A percentile compares a stretch with the other conserved stretches of the same genome.
These are phyloP conservation scores for Rostrohypoxylon terebratum DNA, from an alignment of 495 filamentous ascomycete species.

Conservation along the genomic window DNA sequence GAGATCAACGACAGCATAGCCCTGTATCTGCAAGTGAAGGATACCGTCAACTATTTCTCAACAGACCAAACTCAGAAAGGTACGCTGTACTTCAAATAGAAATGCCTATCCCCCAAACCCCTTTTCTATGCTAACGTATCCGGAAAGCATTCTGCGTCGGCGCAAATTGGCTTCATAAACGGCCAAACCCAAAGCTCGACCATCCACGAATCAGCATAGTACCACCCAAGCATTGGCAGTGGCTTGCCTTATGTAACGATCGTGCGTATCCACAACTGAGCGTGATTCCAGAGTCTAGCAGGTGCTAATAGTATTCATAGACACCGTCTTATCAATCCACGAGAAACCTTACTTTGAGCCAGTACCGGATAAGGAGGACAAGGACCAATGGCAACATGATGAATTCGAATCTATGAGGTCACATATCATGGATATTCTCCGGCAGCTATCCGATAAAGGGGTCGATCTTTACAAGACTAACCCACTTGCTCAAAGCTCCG, in stretches of 20 bases:
- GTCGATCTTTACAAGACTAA: constrained; percentile 53
- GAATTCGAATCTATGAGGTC: constrained; percentile 69
- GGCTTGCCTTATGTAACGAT: constrained; percentile 85
- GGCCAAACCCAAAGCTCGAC: constrained; percentile 47
- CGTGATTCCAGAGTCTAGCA: not conserved
- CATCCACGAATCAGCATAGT: constrained; percentile 47
- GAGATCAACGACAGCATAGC: constrained; percentile 44
- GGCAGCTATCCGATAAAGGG: constrained; percentile 69
- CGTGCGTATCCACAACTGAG: constrained; percentile 59
- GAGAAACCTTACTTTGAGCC: constrained; percentile 71
- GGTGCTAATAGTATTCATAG: constrained; percentile 50
- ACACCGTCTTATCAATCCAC: constrained; percentile 82
- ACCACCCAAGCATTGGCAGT: constrained; percentile 70
- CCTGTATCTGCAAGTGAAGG: constrained; percentile 49
- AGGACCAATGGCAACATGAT: constrained; percentile 47
- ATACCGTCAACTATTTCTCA: constrained; percentile 56
- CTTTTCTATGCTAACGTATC: constrained; percentile 24
- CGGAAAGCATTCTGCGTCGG: constrained; percentile 78
- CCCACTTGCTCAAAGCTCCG: constrained; percentile 62
- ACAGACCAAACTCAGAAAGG: constrained; percentile 53
- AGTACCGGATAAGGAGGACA: constrained; percentile 47
- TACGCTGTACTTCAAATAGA: constrained; percentile 24
- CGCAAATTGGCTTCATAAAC: constrained; percentile 80
- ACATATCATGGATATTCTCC: constrained; percentile 78
- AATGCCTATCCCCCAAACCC: not conserved